Evolutionary conservation across 1,284 basidiomycete genomes (phyloP), one percentile per base, ranked within the genome.

Genomic region (Tremellales sp.): DNA sequence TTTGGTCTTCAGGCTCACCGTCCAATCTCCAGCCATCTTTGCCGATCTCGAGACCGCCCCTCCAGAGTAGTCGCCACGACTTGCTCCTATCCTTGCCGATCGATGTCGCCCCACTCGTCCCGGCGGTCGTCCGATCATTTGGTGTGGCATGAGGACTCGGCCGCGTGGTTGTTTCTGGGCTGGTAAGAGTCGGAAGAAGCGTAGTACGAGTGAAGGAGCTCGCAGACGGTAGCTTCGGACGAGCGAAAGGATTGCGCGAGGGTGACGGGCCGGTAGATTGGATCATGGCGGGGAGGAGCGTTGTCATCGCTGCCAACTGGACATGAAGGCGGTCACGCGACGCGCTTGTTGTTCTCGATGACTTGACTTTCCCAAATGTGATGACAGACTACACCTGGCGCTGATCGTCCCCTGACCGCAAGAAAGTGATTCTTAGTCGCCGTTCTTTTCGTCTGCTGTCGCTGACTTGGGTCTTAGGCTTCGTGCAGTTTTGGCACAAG

Each of bases 11-110:
- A 13, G 5, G 46, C 66, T 49, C 43, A 67, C 73, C 73, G 39
- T 73, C 72, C 10, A 75, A 52, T 15, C 65, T 53, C 60, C 65
- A 75, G 4, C 73, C 70, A 19, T 72, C 68, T 5, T 48, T 48
- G 0, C 73, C 73, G 19, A 75, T 61, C 51, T 73, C 69, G 6
- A 75, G 53, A 5, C 70, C 73, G 6, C 73, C 73, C 27, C 72
- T 58, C 70, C 70, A 75, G 13, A 75, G 57, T 43, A 75, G 45
- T 36, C 73, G 60, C 72, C 72, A 75, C 22, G 49, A 51, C 23
- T 52, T 40, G 26, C 53, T 45, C 15, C 29, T 15, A 39, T 53
- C 33, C 42, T 42, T 53, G 2, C 43, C 46, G 3, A 24, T 42
- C 13, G 49, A 24, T 0, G 27, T 37, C 3, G 31, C 24, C 27